Evolutionary conservation across 176 grass and related monocot species (phyloP), one percentile per base, ranked within the genome.

Genomic region (Luzula sylvatica): DNA sequence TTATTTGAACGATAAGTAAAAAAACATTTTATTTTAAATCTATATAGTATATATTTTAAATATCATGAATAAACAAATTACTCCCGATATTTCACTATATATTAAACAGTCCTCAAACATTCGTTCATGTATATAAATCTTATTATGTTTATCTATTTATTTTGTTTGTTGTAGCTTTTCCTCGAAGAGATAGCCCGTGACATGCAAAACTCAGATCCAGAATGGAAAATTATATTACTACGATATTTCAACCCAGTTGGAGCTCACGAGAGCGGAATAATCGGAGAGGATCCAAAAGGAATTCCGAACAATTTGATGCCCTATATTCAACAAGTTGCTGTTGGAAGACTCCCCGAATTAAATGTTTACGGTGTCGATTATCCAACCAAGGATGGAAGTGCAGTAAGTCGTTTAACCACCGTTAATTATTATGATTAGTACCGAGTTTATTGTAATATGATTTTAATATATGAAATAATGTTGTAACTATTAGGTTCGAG

Each of bases 211-310:
- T 67, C 83, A 7, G 76, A 87, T 50, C 64, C 72, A 49, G 83
- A 65, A 7, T 72, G 72, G 83, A 60, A 73, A 66, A 87, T 83
- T 38, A 79, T 87, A 59, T 59, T 83, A 16, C 54, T 87, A 46
- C 63, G 88, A 23, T 94, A 94, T 72, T 94, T 87, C 79, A 94
- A 94, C 65, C 88, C 83, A 28, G 82, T 94, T 38, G 88, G 88
- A 39, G 83, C 88, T 0, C 83, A 94, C 55, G 61, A 71, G 65
- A 83, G 75, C 63, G 87, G 79, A 42, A 55, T 80, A 63, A 81
- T 94, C 57, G 88, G 88, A 13, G 88, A 94, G 64, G 83, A 94
- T 66, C 83, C 83, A 29, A 83, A 38, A 53, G 88, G 88, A 3
- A 61, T 94, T 11, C 88, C 88, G 28, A 94, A 94, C 72, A 94